These are phyloP conservation scores for Aspergillus homomorphus DNA, from an alignment of 495 filamentous ascomycete genomes.

Conservation along the genomic window DNA sequence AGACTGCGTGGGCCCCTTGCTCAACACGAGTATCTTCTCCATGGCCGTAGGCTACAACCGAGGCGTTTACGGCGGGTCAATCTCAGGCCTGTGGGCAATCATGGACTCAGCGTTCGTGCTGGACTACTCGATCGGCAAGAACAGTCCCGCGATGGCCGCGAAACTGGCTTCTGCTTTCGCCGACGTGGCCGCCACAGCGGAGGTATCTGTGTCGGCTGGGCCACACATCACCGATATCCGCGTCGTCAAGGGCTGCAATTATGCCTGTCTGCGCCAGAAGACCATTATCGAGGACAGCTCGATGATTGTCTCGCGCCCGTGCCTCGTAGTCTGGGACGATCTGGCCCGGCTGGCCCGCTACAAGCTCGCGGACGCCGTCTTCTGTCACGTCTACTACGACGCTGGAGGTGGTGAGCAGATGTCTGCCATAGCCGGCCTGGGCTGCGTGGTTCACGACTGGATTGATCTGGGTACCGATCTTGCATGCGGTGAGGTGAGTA, in stretches of 20 bases:
- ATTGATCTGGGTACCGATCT: not conserved
- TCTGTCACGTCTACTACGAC: not conserved
- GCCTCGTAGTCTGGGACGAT: not conserved
- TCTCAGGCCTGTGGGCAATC: not conserved
- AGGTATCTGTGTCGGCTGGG: not conserved
- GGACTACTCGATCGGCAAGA: not conserved
- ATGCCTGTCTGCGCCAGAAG: not conserved
- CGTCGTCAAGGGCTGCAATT: not conserved
- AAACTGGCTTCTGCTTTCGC: not conserved
- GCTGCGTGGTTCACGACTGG: not conserved
- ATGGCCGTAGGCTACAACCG: not conserved
- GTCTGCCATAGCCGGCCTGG: not conserved
- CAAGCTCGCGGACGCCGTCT: not conserved
- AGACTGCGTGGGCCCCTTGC: not conserved
- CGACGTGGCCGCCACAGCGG: not conserved
- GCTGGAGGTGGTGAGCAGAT: not conserved
- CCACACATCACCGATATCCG: slow-evolving; percentile 1
- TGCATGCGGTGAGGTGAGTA: not conserved
- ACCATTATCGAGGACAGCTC: not conserved
- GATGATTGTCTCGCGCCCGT: not conserved
- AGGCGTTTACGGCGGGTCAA: not conserved
- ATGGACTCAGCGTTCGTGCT: not conserved
- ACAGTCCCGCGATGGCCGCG: not conserved
- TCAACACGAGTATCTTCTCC: slow-evolving; percentile 1
- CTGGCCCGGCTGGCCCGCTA: not conserved